phyloP scores from a whole-genome alignment of 352 stramenopile genomes.

The Peronospora belbahrii region DNA sequence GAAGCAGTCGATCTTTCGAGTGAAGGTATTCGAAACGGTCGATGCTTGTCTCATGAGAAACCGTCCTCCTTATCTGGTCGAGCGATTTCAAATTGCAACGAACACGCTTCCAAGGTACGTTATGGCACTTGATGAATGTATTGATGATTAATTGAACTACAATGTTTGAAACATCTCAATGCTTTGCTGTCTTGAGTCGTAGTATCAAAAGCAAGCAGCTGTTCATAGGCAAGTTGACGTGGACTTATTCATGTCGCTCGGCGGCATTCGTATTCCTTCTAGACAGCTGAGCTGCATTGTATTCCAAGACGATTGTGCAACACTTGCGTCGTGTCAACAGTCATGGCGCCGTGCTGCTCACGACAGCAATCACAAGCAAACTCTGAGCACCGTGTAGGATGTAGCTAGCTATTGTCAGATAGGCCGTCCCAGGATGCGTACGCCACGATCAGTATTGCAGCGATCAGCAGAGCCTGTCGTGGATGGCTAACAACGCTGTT shows the following conservation, averaged over 20 bases:
- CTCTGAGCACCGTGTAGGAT: constrained; percentile 2
- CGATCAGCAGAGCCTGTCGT: constrained; percentile 11
- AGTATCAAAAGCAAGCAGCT: background rate
- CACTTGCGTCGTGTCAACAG: constrained; percentile 6
- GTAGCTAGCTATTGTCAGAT: constrained; percentile 17
- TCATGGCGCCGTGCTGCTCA: background rate
- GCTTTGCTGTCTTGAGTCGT: too few relatives aligned
- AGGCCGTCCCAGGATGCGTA: constrained; percentile 19
- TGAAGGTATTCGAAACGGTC: constrained; percentile 21
- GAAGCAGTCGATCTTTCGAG: constrained; percentile 28
- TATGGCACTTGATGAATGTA: background rate
- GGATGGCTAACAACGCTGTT: too few relatives aligned
- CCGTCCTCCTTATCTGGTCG: constrained; percentile 11
- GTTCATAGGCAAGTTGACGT: constrained; percentile 4
- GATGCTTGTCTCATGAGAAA: too few relatives aligned
- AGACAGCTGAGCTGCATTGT: constrained; percentile 7
- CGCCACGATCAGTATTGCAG: constrained; percentile 21
- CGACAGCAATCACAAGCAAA: background rate
- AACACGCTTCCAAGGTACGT: too few relatives aligned
- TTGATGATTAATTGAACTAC: too few relatives aligned
- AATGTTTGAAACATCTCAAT: too few relatives aligned
- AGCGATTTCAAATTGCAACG: too few relatives aligned
- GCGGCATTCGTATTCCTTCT: constrained; percentile 10
- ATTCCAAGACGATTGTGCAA: constrained; percentile 3
- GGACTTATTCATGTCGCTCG: constrained; percentile 16